Evolutionary conservation across 2,329 filamentous ascomycete species (phyloP), one percentile per base, ranked within the genome.

Genomic region (Pseudogymnoascus sp.): DNA sequence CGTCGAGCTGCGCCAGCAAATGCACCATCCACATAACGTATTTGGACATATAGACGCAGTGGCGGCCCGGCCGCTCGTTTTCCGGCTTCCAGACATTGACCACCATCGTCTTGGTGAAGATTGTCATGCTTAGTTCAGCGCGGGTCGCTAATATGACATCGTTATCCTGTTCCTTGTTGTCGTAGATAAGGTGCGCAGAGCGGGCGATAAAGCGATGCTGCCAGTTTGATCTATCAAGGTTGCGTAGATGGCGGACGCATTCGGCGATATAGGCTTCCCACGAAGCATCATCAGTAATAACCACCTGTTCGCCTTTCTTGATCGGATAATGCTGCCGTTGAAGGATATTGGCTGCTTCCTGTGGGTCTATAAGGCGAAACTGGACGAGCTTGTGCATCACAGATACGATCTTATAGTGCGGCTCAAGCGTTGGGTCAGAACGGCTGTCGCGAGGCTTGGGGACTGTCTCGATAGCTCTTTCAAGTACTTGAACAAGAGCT

Each of bases 1-100:
- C 87, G 59, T 82, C 80, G 10, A 87, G 79, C 61, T 85, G 77
- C 61, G 82, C 81, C 3, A 90, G 77, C 3, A 90, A 76, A 53
- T 80, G 75, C 24, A 85, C 78, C 69, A 90, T 89, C 70, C 88
- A 88, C 37, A 80, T 79, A 1, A 86, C 86, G 70, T 90, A 91
- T 62, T 85, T 81, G n/a, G 84, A 80, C 3, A 87, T 90, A 70
- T 89, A 90, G 29, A 90, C 86, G 67, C 89, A 90, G 73, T 90
- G 88, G 37, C 88, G 78, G 0, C 88, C 88, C 2, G 86, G 81
- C 21, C 87, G 80, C 73, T 91, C 88, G 65, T 83, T 80, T 67
- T 90, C 87, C 0, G 88, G 87, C 66, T 86, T 86, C 88, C 88
- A 91, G 5, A 91, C 87, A 69, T 89, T 85, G 37, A 90, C 80